Evolutionary conservation across 768 basidiomycete genomes (phyloP), one percentile per base, ranked within the genome.

Genomic region (Boletus bicolor): DNA sequence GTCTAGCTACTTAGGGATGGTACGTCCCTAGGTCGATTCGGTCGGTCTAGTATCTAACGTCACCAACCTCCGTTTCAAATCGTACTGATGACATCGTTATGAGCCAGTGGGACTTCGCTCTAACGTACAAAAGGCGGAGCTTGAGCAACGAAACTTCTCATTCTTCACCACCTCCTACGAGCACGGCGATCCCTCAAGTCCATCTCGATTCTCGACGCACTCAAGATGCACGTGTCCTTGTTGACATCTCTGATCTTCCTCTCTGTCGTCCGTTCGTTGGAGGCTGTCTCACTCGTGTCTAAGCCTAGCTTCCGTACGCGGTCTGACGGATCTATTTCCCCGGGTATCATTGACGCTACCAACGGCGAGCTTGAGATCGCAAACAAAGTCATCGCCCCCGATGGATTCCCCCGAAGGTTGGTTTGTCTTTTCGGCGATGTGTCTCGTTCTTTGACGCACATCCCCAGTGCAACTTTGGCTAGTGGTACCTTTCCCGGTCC

Each of bases 401-500:
- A 83, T 66, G 81, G 82, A 21, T 81, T 75, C 53, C 50, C 53
- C 44, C 69, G 69, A 42, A 69, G 72, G 77, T 77, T 34, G 19
- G 69, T 69, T 55, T 17, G 3, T 56, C 17, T 37, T 7, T 35
- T 50, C 44, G 11, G 2, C 8, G 14, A 38, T 0, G 0, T 45
- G 12, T 45, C 6, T 12, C 15, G 17, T 42, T 14, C 35, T 32
- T 38, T 59, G 34, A 60, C 28, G 3, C 5, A 7, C 14, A 14
- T 34, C 32, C 24, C 17, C 28, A 79, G 78, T 36, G 65, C 80
- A 19, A 72, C 76, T 3, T 66, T 82, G 39, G 77, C 79, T 36
- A 75, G 73, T 32, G 79, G 79, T 15, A 69, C 59, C 2, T 79
- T 79, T 51, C 82, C 79, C 2, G 82, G 79, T 3, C 79, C 81